Conservation (phyloP, 1,139 yeast genomes). For the Debaryomycetaceae sp. region DNA sequence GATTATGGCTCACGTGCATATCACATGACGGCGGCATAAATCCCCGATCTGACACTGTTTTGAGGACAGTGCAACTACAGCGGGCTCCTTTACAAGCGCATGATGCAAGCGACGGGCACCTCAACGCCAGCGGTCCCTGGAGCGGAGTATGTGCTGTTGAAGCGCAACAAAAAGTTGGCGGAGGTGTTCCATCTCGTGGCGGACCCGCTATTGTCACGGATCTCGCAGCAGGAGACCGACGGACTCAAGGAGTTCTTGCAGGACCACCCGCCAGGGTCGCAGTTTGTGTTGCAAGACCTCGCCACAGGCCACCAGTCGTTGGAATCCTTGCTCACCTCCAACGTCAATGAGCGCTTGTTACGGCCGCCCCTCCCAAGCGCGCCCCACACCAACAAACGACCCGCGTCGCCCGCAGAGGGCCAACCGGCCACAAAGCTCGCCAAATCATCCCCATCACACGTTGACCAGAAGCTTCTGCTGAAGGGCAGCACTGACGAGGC, state of each 20-base stretch:
- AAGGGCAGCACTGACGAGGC: too few species aligned
- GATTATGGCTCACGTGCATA: not conserved
- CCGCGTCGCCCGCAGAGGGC: too few species aligned
- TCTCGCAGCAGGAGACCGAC: constrained; percentile 3
- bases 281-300: not conserved
- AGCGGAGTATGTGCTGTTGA: not conserved
- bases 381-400: not conserved
- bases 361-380: too few species aligned
- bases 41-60: too few species aligned
- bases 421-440: too few species aligned
- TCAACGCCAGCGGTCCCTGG: too few species aligned
- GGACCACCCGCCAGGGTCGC: not conserved
- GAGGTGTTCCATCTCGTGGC: constrained; percentile 8
- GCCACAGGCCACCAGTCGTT: not conserved
- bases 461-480: too few species aligned
- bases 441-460: too few species aligned
- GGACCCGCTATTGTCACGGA: constrained; percentile 7
- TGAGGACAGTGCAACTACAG: too few species aligned
- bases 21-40: constrained; percentile 1
- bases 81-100: too few species aligned
- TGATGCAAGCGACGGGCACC: too few species aligned
- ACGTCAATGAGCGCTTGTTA: too few species aligned
- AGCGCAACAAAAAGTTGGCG: constrained; percentile 7
- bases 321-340: not conserved
- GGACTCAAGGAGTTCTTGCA: constrained; percentile 5